Evolutionary conservation across 208 protist genomes (phyloP), one percentile per base, ranked within the genome.

Genomic region (Trypanosoma conorhini): DNA sequence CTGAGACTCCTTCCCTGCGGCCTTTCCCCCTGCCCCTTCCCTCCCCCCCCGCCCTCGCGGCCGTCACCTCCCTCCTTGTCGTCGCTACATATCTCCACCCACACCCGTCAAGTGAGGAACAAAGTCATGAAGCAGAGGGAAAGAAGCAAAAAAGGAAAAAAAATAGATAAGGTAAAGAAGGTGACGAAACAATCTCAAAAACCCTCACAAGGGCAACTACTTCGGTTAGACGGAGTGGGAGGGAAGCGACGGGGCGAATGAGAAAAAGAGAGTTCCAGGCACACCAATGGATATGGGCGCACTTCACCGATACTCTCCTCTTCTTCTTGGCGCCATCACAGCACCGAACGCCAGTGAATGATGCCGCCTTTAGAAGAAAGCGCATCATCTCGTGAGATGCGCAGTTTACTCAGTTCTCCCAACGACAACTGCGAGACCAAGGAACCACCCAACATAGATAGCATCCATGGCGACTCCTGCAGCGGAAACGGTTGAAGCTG

Each of bases 381-480:
- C 26, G 74, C 82, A 67, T 88, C 82, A 3, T 74, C 78, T 26
- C 44, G 67, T 15, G 80, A 85, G 33, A 91, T 86, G 24, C 68
- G 35, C 30, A 81, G 44, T 19, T 76, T 77, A 52, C 70, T 70
- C 63, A 91, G 46, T n/a, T 91, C 86, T 4, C 54, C 13, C 5
- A 81, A 52, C 17, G 82, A 44, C 4, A 91, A 65, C n/a, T 85
- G 74, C n/a, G 75, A 68, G 24, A 88, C 73, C 17, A 91, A 54
- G 0, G 82, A 88, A 4, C 72, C 86, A 7, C 86, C 86, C 9
- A 91, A n/a, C 10, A 91, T 44, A 48, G 84, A 76, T 1, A 88
- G 52, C 75, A 76, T 72, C 84, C 84, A 89, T 9, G 87, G 84
- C 5, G 71, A 56, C 8, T 76, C 58, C 35, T 69, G 66, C 3